Conservation (phyloP, 805 yeast genomes). For the Candida ortonii region DNA sequence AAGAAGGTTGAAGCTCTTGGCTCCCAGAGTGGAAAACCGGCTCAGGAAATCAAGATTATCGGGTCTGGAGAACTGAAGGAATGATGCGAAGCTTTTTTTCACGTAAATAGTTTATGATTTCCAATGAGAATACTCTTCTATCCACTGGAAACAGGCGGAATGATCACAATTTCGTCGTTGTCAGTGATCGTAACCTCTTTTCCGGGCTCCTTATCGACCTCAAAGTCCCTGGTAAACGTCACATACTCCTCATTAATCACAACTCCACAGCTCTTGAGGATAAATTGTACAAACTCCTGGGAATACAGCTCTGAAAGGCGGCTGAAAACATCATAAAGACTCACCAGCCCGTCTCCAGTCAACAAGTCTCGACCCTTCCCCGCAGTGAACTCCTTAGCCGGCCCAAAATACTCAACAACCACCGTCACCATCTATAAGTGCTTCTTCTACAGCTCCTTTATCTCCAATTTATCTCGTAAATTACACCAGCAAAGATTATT, state of each 20-base stretch:
- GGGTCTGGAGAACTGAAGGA: conserved; percentile 55
- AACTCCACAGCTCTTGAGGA: conserved; percentile 26
- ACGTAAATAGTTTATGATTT: conserved; percentile 2
- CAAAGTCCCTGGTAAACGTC: conserved; percentile 17
- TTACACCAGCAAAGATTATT: too few relatives aligned
- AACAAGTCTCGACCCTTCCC: conserved; percentile 16
- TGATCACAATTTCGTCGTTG: conserved; percentile 25
- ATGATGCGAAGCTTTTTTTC: conserved; percentile 2
- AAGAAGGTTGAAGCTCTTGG: conserved; percentile 75
- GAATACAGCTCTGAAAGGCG: conserved; percentile 13
- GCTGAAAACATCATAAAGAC: conserved; percentile 8
- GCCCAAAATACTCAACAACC: conserved; percentile 31
- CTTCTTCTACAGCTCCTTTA: too few relatives aligned
- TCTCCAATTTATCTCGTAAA: too few relatives aligned
- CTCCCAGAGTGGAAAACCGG: conserved; percentile 46
- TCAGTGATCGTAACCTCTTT: conserved; percentile 9
- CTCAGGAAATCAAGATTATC: conserved; percentile 47
- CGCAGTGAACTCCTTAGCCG: conserved; percentile 29
- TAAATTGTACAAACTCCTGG: conserved; percentile 20
- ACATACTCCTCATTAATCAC: conserved; percentile 30
- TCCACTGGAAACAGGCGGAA: conserved; percentile 35
- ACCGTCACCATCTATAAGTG: conserved; percentile 11
- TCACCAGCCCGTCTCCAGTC: conserved; percentile 1
- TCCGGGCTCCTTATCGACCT: conserved; percentile 5
- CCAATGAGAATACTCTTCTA: conserved; percentile 5